These are phyloP conservation scores for Sphagnum contortum DNA, from an alignment of 225 moss, liverwort and hornwort species.

Conservation along the genomic window DNA sequence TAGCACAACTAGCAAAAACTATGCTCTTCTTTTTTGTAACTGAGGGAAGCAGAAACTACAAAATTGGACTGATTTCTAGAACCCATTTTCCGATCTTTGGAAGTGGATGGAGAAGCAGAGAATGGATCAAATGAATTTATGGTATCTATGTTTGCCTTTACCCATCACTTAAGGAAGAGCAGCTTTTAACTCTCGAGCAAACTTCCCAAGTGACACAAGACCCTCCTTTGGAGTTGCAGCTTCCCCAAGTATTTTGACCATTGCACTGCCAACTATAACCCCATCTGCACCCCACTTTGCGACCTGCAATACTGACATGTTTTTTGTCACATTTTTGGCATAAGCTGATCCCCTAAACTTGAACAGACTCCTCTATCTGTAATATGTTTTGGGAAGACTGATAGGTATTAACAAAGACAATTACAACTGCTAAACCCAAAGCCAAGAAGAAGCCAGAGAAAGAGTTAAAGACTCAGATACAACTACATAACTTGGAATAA, in stretches of 20 bases:
- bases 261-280: constrained; percentile 35
- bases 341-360: too few species aligned
- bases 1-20: too few species aligned
- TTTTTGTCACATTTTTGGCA: neutral
- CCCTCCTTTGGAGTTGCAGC: constrained; percentile 27
- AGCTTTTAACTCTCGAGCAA: constrained; percentile 3
- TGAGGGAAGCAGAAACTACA: too few species aligned
- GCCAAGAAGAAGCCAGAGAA: neutral
- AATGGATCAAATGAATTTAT: too few species aligned
- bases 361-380: too few species aligned
- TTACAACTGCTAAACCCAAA: neutral
- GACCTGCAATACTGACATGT: constrained; percentile 13
- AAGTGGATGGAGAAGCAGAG: too few species aligned
- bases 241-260: constrained; percentile 42
- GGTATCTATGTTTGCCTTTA: too few species aligned
- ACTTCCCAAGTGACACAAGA: constrained; percentile 17
- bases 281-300: constrained; percentile 45
- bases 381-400: too few species aligned
- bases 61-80: too few species aligned
- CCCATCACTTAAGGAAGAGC: too few species aligned
- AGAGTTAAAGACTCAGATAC: neutral
- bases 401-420: neutral
- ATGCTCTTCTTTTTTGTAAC: too few species aligned
- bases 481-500: neutral
- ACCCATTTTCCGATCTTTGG: too few species aligned